phyloP scores from a whole-genome alignment of 129 eudicot species.

The Escallonia herrerae region DNA sequence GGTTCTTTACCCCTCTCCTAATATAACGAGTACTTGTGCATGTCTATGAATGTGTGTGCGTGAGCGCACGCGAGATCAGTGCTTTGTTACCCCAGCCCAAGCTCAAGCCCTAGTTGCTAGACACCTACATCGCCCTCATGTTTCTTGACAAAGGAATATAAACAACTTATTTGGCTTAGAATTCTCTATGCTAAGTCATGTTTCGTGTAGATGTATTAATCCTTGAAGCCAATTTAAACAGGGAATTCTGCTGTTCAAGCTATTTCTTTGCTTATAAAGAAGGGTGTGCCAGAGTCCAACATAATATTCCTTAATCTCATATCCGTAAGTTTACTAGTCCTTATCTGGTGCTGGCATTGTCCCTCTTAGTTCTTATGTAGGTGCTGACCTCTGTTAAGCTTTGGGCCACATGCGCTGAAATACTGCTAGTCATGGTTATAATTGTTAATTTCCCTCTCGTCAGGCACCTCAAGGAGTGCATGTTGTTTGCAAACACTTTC shows the following conservation, averaged over 20 bases:
- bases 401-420: too few relatives aligned
- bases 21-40: too few relatives aligned
- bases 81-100: too few relatives aligned
- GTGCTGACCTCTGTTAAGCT: too few relatives aligned
- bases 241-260: constrained; percentile 99
- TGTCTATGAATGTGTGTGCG: too few relatives aligned
- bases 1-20: too few relatives aligned
- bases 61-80: too few relatives aligned
- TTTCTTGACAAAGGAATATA: too few relatives aligned
- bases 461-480: constrained; percentile 99
- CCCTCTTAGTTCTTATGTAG: too few relatives aligned
- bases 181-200: not conserved
- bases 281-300: constrained; percentile 90
- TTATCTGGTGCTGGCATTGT: not conserved
- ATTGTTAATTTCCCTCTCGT: constrained; percentile 7
- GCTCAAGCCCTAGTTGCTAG: too few relatives aligned
- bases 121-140: too few relatives aligned
- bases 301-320: constrained; percentile 95
- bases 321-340: constrained; percentile 53
- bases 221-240: constrained; percentile 25
- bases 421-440: not conserved
- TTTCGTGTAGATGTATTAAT: constrained; percentile 6
- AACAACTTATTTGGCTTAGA: not conserved
- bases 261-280: constrained; percentile 78
- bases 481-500: constrained; percentile 83